These are phyloP conservation scores for Entoloma clypeatum DNA, from an alignment of 1,284 basidiomycete species.

Conservation along the genomic window DNA sequence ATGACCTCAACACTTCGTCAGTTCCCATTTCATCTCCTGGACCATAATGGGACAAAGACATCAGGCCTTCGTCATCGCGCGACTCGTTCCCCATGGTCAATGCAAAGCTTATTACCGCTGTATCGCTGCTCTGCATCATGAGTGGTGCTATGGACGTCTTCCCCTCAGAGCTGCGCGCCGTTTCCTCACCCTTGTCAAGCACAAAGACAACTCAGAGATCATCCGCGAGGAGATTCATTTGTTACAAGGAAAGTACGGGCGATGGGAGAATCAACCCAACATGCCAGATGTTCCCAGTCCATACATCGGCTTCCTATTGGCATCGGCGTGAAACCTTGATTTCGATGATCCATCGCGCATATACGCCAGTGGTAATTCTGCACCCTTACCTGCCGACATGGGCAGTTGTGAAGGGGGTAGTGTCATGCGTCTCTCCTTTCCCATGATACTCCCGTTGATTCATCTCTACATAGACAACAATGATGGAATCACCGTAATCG, in stretches of 20 bases:
- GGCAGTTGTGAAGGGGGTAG: conserved; percentile 28
- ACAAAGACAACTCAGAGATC: conserved; percentile 32
- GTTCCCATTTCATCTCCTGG: not conserved
- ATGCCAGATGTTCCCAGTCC: conserved; percentile 29
- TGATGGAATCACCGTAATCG: conserved; percentile 39
- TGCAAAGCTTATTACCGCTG: conserved; percentile 32
- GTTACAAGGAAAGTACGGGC: conserved; percentile 28
- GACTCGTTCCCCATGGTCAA: conserved; percentile 23
- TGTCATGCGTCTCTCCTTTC: not conserved
- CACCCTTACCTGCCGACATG: conserved; percentile 23
- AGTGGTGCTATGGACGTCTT: conserved; percentile 34
- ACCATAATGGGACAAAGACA: conserved; percentile 30
- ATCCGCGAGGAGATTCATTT: conserved; percentile 31
- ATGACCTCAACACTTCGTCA: too few relatives aligned
- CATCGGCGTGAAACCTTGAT: conserved; percentile 22
- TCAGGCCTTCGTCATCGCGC: conserved; percentile 38
- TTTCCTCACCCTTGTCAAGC: conserved; percentile 32
- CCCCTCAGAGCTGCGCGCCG: conserved; percentile 30
- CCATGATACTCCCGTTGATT: not conserved
- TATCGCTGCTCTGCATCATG: conserved; percentile 35
- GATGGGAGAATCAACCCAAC: conserved; percentile 9
- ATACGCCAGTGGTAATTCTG: conserved; percentile 14
- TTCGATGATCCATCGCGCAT: conserved; percentile 12
- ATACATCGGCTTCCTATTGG: conserved; percentile 25
- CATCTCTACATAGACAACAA: conserved; percentile 37